phyloP scores from a whole-genome alignment of 2,329 filamentous ascomycete genomes.

The Fusarium tjaetaba region DNA sequence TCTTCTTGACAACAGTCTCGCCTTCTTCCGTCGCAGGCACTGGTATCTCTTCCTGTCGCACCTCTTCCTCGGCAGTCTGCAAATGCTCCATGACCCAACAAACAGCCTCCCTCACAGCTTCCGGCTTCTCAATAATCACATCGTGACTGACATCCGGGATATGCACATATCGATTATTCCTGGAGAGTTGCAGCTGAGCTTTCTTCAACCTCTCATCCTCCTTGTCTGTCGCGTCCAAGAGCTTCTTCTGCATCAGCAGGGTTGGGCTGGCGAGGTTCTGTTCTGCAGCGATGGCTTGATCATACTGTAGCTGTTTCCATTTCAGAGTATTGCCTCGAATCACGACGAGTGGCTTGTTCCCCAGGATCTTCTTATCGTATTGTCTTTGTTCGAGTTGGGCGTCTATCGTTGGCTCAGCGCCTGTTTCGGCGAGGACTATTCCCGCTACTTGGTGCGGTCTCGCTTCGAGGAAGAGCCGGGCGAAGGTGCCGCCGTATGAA shows the following conservation, averaged over 20 bases:
- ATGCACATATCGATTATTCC: slow-evolving; percentile 29
- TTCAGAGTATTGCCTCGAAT: slow-evolving; percentile 38
- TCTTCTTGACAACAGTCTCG: neutral
- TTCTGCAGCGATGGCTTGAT: slow-evolving; percentile 11
- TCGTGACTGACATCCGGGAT: slow-evolving; percentile 33
- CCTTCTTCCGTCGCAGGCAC: accelerated
- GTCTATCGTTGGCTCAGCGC: slow-evolving; percentile 33
- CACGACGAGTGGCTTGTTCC: slow-evolving; percentile 25
- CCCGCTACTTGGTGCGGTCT: slow-evolving; percentile 23
- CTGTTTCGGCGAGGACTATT: slow-evolving; percentile 37
- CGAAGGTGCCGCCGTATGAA: slow-evolving; percentile 37
- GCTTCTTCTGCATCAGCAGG: slow-evolving; percentile 14
- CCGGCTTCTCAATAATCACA: slow-evolving; percentile 23
- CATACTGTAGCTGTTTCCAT: slow-evolving; percentile 26
- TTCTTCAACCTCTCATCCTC: slow-evolving; percentile 38
- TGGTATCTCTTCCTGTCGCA: accelerated
- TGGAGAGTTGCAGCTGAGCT: slow-evolving; percentile 26
- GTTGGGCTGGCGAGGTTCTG: neutral
- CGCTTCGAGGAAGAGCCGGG: slow-evolving; percentile 25
- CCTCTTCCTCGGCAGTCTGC: accelerated
- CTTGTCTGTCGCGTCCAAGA: slow-evolving; percentile 22
- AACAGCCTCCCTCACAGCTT: slow-evolving; percentile 24
- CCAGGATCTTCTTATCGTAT: slow-evolving; percentile 18
- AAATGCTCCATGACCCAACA: slow-evolving; percentile 31
- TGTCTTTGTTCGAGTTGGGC: slow-evolving; percentile 19